Evolutionary conservation across 495 filamentous ascomycete species (phyloP).

Genomic region (Stereocaulon alpinum): DNA sequence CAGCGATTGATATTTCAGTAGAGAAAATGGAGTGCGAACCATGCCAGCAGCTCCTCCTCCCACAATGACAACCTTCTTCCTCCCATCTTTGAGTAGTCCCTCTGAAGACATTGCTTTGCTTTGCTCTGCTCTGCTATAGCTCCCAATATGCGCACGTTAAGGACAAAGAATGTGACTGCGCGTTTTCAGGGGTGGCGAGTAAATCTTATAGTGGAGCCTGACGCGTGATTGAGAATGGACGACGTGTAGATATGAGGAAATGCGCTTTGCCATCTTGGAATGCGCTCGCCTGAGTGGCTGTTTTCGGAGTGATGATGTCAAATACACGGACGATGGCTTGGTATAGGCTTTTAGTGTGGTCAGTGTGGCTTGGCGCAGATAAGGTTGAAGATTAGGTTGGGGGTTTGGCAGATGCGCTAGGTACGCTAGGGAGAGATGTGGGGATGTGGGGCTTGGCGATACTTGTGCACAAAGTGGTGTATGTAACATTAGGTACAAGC

Average conservation of each 20-base stretch:
- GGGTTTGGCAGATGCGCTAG: too few species aligned
- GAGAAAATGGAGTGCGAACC: too few species aligned
- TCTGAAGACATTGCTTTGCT: constrained; percentile 11
- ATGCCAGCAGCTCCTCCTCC: constrained; percentile 58
- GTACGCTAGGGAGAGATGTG: too few species aligned
- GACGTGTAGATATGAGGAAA: not conserved
- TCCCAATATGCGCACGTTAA: too few species aligned
- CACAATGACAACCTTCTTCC: constrained; percentile 47
- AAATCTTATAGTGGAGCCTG: not conserved
- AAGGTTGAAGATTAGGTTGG: constrained; percentile 6
- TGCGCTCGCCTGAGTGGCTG: not conserved
- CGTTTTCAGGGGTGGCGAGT: too few species aligned
- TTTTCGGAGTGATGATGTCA: constrained; percentile 4
- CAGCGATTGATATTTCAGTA: too few species aligned
- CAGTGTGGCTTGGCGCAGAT: not conserved
- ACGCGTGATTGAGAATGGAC: not conserved
- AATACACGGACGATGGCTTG: not conserved
- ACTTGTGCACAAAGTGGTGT: too few species aligned
- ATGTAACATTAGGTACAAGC: too few species aligned
- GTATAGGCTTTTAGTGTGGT: not conserved
- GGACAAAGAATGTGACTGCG: too few species aligned
- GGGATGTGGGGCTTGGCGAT: too few species aligned
- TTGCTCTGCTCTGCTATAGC: too few species aligned
- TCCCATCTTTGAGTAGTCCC: constrained; percentile 18
- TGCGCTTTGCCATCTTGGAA: not conserved